Evolutionary conservation across 345 rosid genomes (phyloP).

Genomic region (Sisymbrium irio): DNA sequence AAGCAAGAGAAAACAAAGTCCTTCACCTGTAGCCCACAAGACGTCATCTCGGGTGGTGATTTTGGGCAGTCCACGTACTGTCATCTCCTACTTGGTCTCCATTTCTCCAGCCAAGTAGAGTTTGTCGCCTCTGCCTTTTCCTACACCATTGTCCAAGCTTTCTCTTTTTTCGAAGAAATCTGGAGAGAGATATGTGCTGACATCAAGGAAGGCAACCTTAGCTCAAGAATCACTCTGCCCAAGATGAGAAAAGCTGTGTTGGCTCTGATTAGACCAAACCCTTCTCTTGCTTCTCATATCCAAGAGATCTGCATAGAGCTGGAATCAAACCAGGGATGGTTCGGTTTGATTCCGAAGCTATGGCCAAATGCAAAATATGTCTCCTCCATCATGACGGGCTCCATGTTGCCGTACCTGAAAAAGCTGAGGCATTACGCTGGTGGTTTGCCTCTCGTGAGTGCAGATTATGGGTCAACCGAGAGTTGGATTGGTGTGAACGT

Average conservation of each 20-base stretch:
- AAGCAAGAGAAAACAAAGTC: slow-evolving; percentile 71
- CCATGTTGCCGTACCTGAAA: slow-evolving; percentile 74
- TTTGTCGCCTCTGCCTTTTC: slow-evolving; percentile 84
- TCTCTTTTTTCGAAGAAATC: slow-evolving; percentile 59
- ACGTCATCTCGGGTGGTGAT: slow-evolving; percentile 76
- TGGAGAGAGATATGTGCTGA: slow-evolving; percentile 78
- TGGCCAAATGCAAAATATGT: slow-evolving; percentile 93
- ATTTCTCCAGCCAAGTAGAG: slow-evolving; percentile 55
- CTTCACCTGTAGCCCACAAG: slow-evolving; percentile 83
- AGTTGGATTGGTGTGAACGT: slow-evolving; percentile 96
- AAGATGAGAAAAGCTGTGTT: slow-evolving; percentile 60
- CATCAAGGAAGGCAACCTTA: slow-evolving; percentile 55
- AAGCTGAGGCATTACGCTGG: slow-evolving; percentile 75
- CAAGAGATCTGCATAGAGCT: slow-evolving; percentile 49
- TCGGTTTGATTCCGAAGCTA: slow-evolving; percentile 52
- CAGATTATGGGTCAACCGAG: slow-evolving; percentile 92
- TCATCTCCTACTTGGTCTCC: slow-evolving; percentile 86
- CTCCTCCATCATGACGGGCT: slow-evolving; percentile 94
- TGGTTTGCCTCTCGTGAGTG: slow-evolving; percentile 71
- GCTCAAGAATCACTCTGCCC: slow-evolving; percentile 49
- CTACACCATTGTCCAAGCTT: slow-evolving; percentile 80
- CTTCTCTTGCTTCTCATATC: slow-evolving; percentile 48
- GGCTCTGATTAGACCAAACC: slow-evolving; percentile 54
- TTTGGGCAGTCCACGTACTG: slow-evolving; percentile 81
- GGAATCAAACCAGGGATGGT: slow-evolving; percentile 48